These are phyloP conservation scores for Pilatotrama ljubarskyi DNA, from an alignment of 768 basidiomycete species.

Conservation along the genomic window DNA sequence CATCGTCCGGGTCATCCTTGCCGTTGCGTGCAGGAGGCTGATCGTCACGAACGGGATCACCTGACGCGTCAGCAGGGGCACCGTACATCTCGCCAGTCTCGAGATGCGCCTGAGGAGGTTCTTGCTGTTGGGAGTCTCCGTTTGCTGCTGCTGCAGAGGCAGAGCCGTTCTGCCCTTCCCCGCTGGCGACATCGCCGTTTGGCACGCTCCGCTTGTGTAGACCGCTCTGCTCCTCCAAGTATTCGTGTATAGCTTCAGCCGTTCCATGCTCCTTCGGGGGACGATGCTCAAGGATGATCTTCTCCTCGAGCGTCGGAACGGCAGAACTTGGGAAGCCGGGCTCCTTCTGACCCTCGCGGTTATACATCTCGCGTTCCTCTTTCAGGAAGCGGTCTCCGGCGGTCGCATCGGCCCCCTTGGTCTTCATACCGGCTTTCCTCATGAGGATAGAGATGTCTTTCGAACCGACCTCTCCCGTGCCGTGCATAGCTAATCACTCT, in stretches of 20 bases:
- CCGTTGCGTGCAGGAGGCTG: constrained; percentile 50
- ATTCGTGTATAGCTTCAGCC: constrained; percentile 32
- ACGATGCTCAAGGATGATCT: constrained; percentile 49
- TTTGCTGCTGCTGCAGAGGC: constrained; percentile 10
- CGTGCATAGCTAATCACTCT: constrained; percentile 40
- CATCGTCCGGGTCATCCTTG: constrained; percentile 46
- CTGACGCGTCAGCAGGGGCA: constrained; percentile 53
- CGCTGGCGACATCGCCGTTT: not conserved
- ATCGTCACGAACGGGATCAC: constrained; percentile 43
- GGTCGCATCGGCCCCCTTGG: constrained; percentile 39
- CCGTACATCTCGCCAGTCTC: constrained; percentile 50
- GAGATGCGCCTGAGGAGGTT: constrained; percentile 36
- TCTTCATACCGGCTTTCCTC: constrained; percentile 46
- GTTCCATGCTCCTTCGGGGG: constrained; percentile 31
- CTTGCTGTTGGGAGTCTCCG: not conserved
- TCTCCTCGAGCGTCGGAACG: constrained; percentile 73
- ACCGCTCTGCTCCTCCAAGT: constrained; percentile 25
- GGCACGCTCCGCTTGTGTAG: not conserved
- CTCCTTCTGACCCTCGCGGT: constrained; percentile 49
- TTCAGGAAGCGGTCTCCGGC: constrained; percentile 45
- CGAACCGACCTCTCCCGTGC: constrained; percentile 39
- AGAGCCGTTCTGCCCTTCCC: constrained; percentile 2
- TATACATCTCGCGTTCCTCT: constrained; percentile 53
- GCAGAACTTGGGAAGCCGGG: constrained; percentile 61
- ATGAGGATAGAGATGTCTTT: constrained; percentile 38